Evolutionary conservation across 208 protist species (phyloP).

Genomic region (Crithidia sp.): DNA sequence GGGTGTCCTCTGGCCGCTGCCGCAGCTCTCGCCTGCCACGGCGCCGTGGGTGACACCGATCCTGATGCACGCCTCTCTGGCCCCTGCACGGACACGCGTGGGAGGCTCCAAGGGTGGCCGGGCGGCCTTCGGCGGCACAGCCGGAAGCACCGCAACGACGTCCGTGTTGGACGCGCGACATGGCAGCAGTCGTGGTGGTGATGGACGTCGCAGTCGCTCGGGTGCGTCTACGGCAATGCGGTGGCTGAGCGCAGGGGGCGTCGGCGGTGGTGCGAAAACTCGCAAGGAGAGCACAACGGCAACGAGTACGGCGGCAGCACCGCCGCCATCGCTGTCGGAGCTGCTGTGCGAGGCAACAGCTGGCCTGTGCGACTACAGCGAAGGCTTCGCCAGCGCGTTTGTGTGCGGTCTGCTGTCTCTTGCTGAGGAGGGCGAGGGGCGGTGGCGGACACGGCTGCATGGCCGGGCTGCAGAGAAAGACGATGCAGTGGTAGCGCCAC

Average conservation of each 20-base stretch:
- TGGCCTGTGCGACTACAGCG: slow-evolving; percentile 42
- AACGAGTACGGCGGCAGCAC: not conserved
- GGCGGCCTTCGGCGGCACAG: not conserved
- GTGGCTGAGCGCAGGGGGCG: too few relatives aligned
- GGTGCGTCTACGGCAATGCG: too few relatives aligned
- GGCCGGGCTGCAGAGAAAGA: not conserved
- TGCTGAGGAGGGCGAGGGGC: slow-evolving; percentile 1
- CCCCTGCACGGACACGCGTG: not conserved
- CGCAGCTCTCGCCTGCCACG: slow-evolving; percentile 31
- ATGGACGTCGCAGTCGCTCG: too few relatives aligned
- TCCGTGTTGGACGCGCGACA: not conserved
- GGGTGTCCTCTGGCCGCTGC: slow-evolving; percentile 37
- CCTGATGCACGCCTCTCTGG: slow-evolving; percentile 18
- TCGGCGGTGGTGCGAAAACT: too few relatives aligned
- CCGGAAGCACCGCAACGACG: not conserved
- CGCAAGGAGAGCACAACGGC: too few relatives aligned
- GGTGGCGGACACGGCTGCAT: not conserved
- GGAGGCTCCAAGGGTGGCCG: not conserved
- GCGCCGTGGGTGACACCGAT: slow-evolving; percentile 27
- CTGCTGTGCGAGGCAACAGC: slow-evolving; percentile 25
- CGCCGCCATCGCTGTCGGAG: slow-evolving; percentile 11
- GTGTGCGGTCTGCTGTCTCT: slow-evolving; percentile 58
- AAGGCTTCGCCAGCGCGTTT: slow-evolving; percentile 52
- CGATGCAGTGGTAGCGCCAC: not conserved
- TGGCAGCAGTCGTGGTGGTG: too few relatives aligned